A percentile compares a stretch with the other conserved stretches of the same genome.
These are phyloP conservation scores for Yamadazyma atlantica DNA, from an alignment of 1,139 yeast species.

Conservation along the genomic window DNA sequence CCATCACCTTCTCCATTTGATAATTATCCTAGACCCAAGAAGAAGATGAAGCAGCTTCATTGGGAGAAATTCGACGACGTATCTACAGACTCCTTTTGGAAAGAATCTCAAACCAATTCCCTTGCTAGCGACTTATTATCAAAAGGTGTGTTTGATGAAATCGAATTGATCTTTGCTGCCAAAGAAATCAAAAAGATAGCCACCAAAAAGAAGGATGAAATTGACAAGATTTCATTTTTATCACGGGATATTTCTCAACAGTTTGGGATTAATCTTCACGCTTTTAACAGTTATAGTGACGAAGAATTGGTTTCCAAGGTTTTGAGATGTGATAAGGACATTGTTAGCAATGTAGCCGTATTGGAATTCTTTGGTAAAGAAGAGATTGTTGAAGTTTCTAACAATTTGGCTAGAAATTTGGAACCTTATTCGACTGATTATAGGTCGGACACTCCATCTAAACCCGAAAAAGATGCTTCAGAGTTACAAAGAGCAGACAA, in stretches of 20 bases:
- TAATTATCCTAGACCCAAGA: constrained; percentile 70
- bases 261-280: constrained; percentile 73
- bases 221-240: constrained; percentile 57
- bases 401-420: constrained; percentile 59
- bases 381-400: constrained; percentile 66
- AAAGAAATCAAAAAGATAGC: constrained; percentile 64
- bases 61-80: constrained; percentile 72
- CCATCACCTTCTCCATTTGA: constrained; percentile 46
- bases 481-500: constrained; percentile 79
- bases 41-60: constrained; percentile 75
- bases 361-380: constrained; percentile 70
- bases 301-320: constrained; percentile 58
- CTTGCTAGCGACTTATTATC: constrained; percentile 62
- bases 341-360: constrained; percentile 58
- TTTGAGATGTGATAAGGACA: constrained; percentile 60
- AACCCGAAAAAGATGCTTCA: constrained; percentile 72
- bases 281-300: constrained; percentile 53
- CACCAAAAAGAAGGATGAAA: constrained; percentile 46
- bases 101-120: constrained; percentile 29
- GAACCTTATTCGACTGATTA: constrained; percentile 68
- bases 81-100: constrained; percentile 69
- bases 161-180: constrained; percentile 77
- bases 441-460: constrained; percentile 40
- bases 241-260: constrained; percentile 75
- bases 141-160: constrained; percentile 72